phyloP scores from a whole-genome alignment of 1,284 basidiomycete species.

The Ustilago shanxiensis region DNA sequence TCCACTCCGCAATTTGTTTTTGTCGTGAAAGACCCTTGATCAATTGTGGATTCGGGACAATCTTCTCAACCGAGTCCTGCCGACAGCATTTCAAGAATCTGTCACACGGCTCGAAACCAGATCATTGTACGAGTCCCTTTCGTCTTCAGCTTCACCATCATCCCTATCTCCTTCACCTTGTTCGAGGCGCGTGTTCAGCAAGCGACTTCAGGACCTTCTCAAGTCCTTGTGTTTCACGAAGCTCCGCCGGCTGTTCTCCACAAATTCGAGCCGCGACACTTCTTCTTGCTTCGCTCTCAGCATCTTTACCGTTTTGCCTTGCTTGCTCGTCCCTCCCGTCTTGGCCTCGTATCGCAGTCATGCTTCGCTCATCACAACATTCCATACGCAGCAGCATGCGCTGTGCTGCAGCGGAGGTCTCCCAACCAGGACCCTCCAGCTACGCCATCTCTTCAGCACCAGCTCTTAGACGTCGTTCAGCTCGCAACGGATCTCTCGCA shows the following conservation, averaged over 20 bases:
- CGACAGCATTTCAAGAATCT: not conserved
- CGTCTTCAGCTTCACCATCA: not conserved
- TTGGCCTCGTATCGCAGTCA: not conserved
- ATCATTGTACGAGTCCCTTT: not conserved
- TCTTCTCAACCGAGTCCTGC: slow-evolving; percentile 6
- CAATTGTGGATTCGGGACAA: slow-evolving; percentile 1
- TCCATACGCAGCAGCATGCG: slow-evolving; percentile 17
- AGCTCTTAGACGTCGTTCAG: slow-evolving; percentile 8
- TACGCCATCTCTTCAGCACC: slow-evolving; percentile 15
- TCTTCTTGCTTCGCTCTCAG: slow-evolving; percentile 1
- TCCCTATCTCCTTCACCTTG: not conserved
- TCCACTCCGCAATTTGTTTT: not conserved
- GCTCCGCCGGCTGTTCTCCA: not conserved
- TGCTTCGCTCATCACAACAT: slow-evolving; percentile 29
- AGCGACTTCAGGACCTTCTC: not conserved
- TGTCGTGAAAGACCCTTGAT: slow-evolving; percentile 4
- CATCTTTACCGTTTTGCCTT: not conserved
- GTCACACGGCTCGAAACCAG: not conserved
- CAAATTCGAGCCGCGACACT: slow-evolving; percentile 1
- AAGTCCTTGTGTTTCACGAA: not conserved
- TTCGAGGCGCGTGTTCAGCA: not conserved
- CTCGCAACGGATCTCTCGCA: slow-evolving; percentile 5
- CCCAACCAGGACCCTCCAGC: slow-evolving; percentile 4
- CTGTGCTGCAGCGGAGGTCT: slow-evolving; percentile 13
- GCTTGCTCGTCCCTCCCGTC: not conserved